Evolutionary conservation across 148 eudicot genomes (phyloP), one percentile per base, ranked within the genome.

Genomic region (Rhododendron griersonianum): DNA sequence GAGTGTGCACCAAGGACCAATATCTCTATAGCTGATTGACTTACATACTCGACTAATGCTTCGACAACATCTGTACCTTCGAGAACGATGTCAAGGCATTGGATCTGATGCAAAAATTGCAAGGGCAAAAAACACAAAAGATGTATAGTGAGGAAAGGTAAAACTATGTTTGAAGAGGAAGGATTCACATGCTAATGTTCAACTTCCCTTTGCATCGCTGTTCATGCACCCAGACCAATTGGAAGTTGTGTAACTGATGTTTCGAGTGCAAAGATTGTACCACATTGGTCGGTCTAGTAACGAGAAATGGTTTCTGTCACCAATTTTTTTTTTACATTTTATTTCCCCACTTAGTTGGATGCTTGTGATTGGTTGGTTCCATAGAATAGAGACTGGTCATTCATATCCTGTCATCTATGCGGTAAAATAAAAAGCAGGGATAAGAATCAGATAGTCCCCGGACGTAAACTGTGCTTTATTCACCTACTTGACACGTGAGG

Each of bases 41-140:
- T 88, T 53, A 91, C 93, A 85, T 82, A 96, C 59, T 96, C 96
- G 19, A 90, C 55, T 47, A 96, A 59, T 30, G 94, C 98, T 87
- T 90, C 94, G 33, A 88, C 80, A 63, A 95, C 91, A 84, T 96
- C 98, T 45, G 94, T 69, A 47, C 95, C 98, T 86, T 96, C 98
- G 30, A 95, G 87, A 86, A 94, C 91, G 13, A 95, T 85, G 79
- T 93, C 96, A 3, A 86, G 90, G 88, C 95, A 94, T 81, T 91
- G 91, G 81, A 95, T 91, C 99, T 96, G 89, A 47, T 69, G 7
- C 61, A 25, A 55, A 41, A 59, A 83, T 83, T 80, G 57, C 19
- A 71, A 71, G 19, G 76, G 2, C 41, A 71, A 30, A 30, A 14
- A 14, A 19, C 76, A 30, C 13, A 71, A 13, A 13, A 71, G 76